Evolutionary conservation across 2,329 filamentous ascomycete species (phyloP).

Genomic region (Pezicula neosporulosa): DNA sequence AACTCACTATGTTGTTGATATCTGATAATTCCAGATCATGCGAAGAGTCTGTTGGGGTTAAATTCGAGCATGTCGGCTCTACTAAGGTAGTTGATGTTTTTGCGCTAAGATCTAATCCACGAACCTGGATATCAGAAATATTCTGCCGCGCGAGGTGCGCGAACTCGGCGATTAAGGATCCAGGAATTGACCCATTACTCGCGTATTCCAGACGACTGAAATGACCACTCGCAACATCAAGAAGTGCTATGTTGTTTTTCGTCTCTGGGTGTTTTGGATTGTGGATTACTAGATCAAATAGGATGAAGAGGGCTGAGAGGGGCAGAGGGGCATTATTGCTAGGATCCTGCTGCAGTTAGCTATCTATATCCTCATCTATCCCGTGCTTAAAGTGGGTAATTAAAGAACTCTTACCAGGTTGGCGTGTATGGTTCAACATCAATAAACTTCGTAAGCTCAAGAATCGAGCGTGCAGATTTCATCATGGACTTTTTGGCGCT

Average conservation of each 20-base stretch:
- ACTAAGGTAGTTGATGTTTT: no score
- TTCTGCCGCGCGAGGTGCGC: conserved; percentile 4
- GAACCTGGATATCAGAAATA: no score
- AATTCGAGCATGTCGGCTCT: no score
- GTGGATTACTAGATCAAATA: conserved; percentile 21
- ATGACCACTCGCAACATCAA: conserved; percentile 13
- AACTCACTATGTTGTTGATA: no score
- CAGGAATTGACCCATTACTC: conserved; percentile 7
- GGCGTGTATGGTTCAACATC: conserved; percentile 30
- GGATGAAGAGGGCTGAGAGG: conserved; percentile 16
- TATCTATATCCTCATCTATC: neutral
- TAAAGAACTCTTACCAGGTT: conserved; percentile 23
- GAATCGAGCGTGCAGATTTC: conserved; percentile 24
- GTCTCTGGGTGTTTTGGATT: conserved; percentile 17
- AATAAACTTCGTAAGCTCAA: conserved; percentile 29
- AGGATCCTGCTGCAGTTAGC: conserved; percentile 11
- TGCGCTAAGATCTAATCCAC: no score
- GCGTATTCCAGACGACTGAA: conserved; percentile 7
- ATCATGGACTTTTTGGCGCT: conserved; percentile 16
- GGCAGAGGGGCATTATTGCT: conserved; percentile 13
- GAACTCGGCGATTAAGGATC: conserved; percentile 8
- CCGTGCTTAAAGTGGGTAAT: neutral
- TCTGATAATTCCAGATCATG: no score
- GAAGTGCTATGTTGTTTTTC: conserved; percentile 9
- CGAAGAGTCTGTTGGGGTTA: no score